Conservation (phyloP, 208 protist genomes). For the Trypanosoma boissoni region DNA sequence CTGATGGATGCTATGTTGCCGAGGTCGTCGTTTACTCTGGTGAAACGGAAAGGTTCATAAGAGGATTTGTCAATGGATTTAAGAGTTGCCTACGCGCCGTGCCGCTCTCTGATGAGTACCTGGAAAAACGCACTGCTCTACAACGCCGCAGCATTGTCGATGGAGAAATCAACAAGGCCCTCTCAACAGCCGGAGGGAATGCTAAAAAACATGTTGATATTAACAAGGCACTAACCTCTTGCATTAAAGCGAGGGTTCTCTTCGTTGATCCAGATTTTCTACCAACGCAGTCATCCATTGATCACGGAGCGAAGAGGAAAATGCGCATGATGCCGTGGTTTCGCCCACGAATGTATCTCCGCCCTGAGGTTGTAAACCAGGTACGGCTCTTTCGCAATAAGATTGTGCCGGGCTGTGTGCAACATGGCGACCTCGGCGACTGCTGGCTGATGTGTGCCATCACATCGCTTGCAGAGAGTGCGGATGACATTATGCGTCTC, state of each 20-base stretch:
- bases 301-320: slow-evolving; percentile 30
- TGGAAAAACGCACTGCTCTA: slow-evolving; percentile 29
- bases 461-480: slow-evolving; percentile 52
- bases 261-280: slow-evolving; percentile 82
- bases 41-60: slow-evolving; percentile 79
- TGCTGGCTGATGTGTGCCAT: slow-evolving; percentile 87
- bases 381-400: slow-evolving; percentile 71
- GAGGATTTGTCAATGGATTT: slow-evolving; percentile 84
- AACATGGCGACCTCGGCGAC: slow-evolving; percentile 77
- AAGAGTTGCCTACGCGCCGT: slow-evolving; percentile 64
- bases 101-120: slow-evolving; percentile 72
- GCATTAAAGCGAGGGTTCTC: slow-evolving; percentile 49
- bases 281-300: slow-evolving; percentile 55
- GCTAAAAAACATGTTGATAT: slow-evolving; percentile 32
- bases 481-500: slow-evolving; percentile 49
- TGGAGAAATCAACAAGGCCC: slow-evolving; percentile 55
- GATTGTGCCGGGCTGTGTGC: slow-evolving; percentile 55
- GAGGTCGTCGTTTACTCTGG: slow-evolving; percentile 68
- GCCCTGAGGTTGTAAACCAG: slow-evolving; percentile 36
- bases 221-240: slow-evolving; percentile 41
- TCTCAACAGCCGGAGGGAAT: slow-evolving; percentile 28
- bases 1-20: slow-evolving; percentile 50
- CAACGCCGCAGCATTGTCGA: slow-evolving; percentile 40
- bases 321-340: slow-evolving; percentile 67
- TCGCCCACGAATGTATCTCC: slow-evolving; percentile 65